phyloP scores from a whole-genome alignment of 371 early-diverging fungal species.

The Apophysomyces trapeziformis region DNA sequence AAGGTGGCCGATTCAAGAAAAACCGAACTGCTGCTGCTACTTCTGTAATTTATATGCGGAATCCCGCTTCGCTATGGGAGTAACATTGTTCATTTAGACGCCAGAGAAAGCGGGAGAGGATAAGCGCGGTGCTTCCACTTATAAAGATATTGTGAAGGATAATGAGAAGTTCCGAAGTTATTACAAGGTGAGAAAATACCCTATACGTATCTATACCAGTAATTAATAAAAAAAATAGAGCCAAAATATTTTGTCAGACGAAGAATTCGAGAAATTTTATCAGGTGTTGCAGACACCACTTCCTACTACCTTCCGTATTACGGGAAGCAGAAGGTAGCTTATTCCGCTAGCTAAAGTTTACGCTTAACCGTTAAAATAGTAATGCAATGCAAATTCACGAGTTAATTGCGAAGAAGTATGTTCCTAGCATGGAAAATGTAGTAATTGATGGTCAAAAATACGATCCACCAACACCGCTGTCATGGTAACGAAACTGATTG shows the following conservation, averaged over 20 bases:
- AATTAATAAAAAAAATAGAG: constrained; percentile 22
- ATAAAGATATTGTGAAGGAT: constrained; percentile 55
- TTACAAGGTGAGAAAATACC: constrained; percentile 62
- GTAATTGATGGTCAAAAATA: constrained; percentile 71
- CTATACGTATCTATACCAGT: neutral
- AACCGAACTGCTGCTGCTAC: constrained; percentile 5
- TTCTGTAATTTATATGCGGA: neutral
- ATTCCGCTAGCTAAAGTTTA: neutral
- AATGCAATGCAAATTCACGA: constrained; percentile 58
- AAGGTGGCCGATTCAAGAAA: constrained; percentile 18
- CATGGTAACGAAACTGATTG: constrained; percentile 56
- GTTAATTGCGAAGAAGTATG: constrained; percentile 55
- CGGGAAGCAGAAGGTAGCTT: constrained; percentile 80
- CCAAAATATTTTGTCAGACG: constrained; percentile 82
- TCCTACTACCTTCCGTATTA: constrained; percentile 93
- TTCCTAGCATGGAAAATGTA: constrained; percentile 59
- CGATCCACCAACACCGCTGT: constrained; percentile 77
- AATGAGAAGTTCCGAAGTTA: constrained; percentile 74
- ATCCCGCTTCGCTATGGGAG: neutral
- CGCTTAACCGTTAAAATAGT: constrained; percentile 18
- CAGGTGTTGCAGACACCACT: constrained; percentile 66
- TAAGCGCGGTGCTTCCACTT: constrained; percentile 16
- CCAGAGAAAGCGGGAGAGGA: constrained; percentile 6
- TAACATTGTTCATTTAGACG: neutral
- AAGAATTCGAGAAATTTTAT: constrained; percentile 82